A percentile compares a stretch with the other conserved stretches of the same genome.
These are phyloP conservation scores for Thalassiosira allenii DNA, from an alignment of 352 stramenopile genomes.

Conservation along the genomic window DNA sequence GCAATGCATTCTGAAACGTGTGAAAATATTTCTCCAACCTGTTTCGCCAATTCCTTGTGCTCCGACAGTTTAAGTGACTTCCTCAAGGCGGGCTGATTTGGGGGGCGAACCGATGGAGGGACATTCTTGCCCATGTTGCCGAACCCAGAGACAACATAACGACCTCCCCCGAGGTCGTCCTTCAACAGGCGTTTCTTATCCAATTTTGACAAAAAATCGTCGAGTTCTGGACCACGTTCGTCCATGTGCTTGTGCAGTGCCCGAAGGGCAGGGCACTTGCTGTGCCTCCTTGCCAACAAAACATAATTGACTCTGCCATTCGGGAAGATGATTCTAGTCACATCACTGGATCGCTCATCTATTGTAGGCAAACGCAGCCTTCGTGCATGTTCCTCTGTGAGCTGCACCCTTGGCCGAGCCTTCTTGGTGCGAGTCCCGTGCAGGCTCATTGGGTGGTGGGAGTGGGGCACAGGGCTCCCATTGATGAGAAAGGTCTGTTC, in stretches of 20 bases:
- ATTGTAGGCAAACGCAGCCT: conserved; percentile 4
- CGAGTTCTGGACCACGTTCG: not conserved
- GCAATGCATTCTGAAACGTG: not conserved
- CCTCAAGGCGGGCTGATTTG: conserved; percentile 16
- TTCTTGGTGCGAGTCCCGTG: conserved; percentile 23
- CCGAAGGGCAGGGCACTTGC: conserved; percentile 3
- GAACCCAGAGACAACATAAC: conserved; percentile 17
- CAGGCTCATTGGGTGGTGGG: conserved; percentile 5
- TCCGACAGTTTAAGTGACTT: conserved; percentile 7
- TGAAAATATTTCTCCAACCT: conserved; percentile 14
- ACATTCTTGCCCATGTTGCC: conserved; percentile 29
- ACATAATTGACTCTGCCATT: conserved; percentile 34
- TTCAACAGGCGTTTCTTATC: conserved; percentile 15
- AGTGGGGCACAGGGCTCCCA: conserved; percentile 2
- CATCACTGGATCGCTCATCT: conserved; percentile 11
- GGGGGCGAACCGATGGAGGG: not conserved
- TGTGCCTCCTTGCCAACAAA: conserved; percentile 12
- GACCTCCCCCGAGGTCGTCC: conserved; percentile 20
- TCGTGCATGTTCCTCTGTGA: conserved; percentile 8
- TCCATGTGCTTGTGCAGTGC: conserved; percentile 7
- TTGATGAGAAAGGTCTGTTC: conserved; percentile 19
- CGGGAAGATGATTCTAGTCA: conserved; percentile 10
- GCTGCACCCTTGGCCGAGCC: conserved; percentile 8
- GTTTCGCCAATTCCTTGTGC: conserved; percentile 1
- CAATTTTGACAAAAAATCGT: conserved; percentile 30